These are phyloP conservation scores for Cucurbita moschata DNA, from an alignment of 306 rosid species.

Conservation along the genomic window DNA sequence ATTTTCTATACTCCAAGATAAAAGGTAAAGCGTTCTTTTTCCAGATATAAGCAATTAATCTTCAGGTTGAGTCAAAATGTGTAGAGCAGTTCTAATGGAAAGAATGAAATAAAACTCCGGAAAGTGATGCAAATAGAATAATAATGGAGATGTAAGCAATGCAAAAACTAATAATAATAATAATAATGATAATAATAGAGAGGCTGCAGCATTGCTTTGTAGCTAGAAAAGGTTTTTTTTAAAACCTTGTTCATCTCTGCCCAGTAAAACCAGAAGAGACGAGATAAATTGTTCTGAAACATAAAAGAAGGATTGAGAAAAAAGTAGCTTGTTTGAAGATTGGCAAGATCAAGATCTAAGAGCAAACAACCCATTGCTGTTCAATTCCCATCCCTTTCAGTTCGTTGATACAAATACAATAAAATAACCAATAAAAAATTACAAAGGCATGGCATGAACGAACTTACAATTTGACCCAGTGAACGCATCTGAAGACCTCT, in stretches of 20 bases:
- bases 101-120: slow-evolving; percentile 1
- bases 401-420: background rate
- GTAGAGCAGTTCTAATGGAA: background rate
- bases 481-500: slow-evolving; percentile 93
- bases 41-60: background rate
- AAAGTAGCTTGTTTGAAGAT: background rate
- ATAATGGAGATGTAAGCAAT: background rate
- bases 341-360: background rate
- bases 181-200: background rate
- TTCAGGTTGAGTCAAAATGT: background rate
- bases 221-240: background rate
- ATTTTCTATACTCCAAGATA: slow-evolving; percentile 1
- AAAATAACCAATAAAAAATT: background rate
- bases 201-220: background rate
- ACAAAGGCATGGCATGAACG: slow-evolving; percentile 5
- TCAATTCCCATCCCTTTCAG: background rate
- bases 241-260: background rate
- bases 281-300: background rate
- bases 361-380: background rate
- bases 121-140: slow-evolving; percentile 10
- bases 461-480: slow-evolving; percentile 89
- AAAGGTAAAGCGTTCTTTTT: background rate
- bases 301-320: background rate
- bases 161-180: no score
- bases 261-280: background rate